phyloP scores from a whole-genome alignment of 768 basidiomycete genomes.

The Agrocybe praecox region DNA sequence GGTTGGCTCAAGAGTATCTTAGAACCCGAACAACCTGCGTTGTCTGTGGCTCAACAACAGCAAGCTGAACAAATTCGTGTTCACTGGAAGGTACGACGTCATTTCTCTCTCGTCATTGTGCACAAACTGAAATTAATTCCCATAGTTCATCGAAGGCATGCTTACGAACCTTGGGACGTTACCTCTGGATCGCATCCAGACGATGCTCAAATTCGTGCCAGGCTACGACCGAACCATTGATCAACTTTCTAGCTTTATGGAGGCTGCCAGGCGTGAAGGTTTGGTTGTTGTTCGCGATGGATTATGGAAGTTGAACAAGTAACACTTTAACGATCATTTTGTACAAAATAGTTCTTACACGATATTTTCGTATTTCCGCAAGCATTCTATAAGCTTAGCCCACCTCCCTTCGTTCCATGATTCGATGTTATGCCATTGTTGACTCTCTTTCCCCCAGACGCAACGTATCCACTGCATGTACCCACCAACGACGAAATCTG shows the following conservation, averaged over 20 bases:
- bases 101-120: slow-evolving; percentile 3
- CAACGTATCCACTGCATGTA: slow-evolving; percentile 31
- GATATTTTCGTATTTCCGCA: slow-evolving; percentile 31
- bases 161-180: slow-evolving; percentile 83
- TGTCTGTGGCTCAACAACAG: slow-evolving; percentile 66
- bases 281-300: slow-evolving; percentile 72
- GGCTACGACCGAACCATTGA: slow-evolving; percentile 81
- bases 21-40: slow-evolving; percentile 45
- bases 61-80: slow-evolving; percentile 86
- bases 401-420: slow-evolving; percentile 43
- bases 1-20: slow-evolving; percentile 18
- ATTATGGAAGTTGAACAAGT: slow-evolving; percentile 58
- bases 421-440: slow-evolving; percentile 42
- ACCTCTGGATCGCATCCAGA: slow-evolving; percentile 82
- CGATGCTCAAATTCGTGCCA: slow-evolving; percentile 83
- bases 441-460: slow-evolving; percentile 36
- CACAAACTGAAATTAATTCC: not conserved
- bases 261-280: slow-evolving; percentile 78
- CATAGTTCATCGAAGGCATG: slow-evolving; percentile 88
- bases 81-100: slow-evolving; percentile 71
- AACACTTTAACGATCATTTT: not conserved
- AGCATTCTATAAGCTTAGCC: slow-evolving; percentile 28
- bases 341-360: slow-evolving; percentile 6
- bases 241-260: slow-evolving; percentile 79
- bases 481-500: slow-evolving; percentile 40